These are phyloP conservation scores for Phyllosticta paracitricarpa DNA, from an alignment of 2,329 filamentous ascomycete species.

Conservation along the genomic window DNA sequence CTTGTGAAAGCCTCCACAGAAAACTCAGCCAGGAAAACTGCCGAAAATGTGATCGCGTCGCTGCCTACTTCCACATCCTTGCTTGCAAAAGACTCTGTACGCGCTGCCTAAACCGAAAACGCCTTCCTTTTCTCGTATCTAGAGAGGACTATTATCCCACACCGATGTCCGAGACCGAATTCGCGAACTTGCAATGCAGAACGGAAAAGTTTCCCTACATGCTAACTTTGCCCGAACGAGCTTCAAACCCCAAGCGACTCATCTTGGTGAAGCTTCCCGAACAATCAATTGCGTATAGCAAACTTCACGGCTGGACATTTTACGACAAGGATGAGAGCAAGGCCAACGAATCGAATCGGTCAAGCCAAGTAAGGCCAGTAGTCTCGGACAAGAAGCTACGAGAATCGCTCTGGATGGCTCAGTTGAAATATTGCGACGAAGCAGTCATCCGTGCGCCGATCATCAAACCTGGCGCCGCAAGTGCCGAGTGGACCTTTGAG, in stretches of 20 bases:
- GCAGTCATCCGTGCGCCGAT: too few species aligned
- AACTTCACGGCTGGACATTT: too few species aligned
- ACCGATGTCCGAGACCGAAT: neutral
- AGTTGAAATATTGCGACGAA: too few species aligned
- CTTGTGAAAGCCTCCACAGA: constrained; percentile 23
- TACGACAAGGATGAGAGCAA: too few species aligned
- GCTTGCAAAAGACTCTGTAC: constrained; percentile 31
- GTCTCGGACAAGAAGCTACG: too few species aligned
- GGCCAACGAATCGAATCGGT: too few species aligned
- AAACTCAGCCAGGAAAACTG: constrained; percentile 25
- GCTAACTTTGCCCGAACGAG: neutral
- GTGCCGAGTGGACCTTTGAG: too few species aligned
- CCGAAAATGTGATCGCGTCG: constrained; percentile 27
- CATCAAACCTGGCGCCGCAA: too few species aligned
- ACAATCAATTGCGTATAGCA: neutral
- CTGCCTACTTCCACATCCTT: constrained; percentile 31
- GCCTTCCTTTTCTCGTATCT: too few species aligned
- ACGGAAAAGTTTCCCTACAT: neutral
- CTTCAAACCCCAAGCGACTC: neutral
- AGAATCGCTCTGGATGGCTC: too few species aligned
- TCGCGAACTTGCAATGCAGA: neutral
- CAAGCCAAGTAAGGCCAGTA: too few species aligned
- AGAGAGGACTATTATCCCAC: neutral
- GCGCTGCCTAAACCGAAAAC: constrained; percentile 1
- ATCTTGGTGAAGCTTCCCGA: neutral